phyloP scores from a whole-genome alignment of 2,329 filamentous ascomycete species.

The Colletotrichum lini region DNA sequence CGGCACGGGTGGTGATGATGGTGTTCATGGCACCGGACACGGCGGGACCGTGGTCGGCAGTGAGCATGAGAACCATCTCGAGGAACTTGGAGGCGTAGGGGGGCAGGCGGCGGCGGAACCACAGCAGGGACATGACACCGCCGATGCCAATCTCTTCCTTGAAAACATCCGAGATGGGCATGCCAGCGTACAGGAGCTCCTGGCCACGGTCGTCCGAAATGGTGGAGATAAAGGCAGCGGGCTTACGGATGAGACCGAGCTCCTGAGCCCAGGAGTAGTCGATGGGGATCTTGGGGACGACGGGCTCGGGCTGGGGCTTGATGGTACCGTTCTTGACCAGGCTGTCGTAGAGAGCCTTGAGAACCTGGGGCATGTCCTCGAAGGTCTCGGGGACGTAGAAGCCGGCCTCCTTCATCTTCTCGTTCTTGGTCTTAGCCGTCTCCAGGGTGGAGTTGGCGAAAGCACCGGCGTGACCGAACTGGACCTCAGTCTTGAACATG shows the following conservation, averaged over 20 bases:
- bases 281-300: conserved; percentile 98
- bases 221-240: conserved; percentile 99
- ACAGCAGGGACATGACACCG: conserved; percentile 99
- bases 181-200: conserved; percentile 97
- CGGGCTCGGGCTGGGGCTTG: conserved; percentile 87
- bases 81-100: conserved; percentile 98
- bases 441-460: conserved; percentile 99
- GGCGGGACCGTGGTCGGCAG: conserved; percentile 97
- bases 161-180: conserved; percentile 99
- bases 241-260: conserved; percentile 99
- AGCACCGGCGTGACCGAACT: conserved; percentile 98
- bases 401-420: conserved; percentile 94
- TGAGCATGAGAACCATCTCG: conserved; percentile 99
- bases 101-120: conserved; percentile 98
- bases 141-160: conserved; percentile 98
- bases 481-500: conserved; percentile 99
- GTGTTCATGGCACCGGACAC: conserved; percentile 99
- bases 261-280: conserved; percentile 99
- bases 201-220: conserved; percentile 99
- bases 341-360: conserved; percentile 88
- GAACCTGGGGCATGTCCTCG: conserved; percentile 87
- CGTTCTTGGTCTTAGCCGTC: conserved; percentile 97
- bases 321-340: conserved; percentile 89
- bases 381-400: conserved; percentile 97
- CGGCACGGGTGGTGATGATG: conserved; percentile 99